Conservation (phyloP, 495 filamentous ascomycete species). For the Bacidia gigantensis region DNA sequence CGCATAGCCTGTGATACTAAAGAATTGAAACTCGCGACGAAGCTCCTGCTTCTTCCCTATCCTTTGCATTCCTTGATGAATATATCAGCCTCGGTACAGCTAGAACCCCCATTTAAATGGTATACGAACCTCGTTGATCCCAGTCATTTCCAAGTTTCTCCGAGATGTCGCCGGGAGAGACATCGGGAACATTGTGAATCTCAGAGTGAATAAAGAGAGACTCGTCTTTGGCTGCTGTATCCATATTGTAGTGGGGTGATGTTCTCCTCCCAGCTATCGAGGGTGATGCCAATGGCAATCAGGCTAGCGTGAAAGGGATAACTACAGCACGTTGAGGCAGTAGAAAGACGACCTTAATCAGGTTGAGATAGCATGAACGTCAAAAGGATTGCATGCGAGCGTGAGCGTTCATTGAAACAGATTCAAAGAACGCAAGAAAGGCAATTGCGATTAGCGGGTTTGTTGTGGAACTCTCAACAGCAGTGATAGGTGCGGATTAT, state of each 20-base stretch:
- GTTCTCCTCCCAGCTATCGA: too few relatives aligned
- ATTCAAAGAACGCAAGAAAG: too few relatives aligned
- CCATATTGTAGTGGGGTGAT: too few relatives aligned
- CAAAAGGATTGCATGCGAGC: conserved; percentile 4
- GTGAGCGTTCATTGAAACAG: background rate
- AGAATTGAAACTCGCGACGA: conserved; percentile 16
- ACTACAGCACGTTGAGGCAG: background rate
- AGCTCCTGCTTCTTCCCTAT: conserved; percentile 17
- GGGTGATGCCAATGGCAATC: conserved; percentile 1
- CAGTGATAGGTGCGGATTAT: too few relatives aligned
- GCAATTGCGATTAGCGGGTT: too few relatives aligned
- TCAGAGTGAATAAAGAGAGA: conserved; percentile 7
- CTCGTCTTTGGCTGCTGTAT: conserved; percentile 3
- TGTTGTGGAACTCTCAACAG: too few relatives aligned
- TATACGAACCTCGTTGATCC: conserved; percentile 11
- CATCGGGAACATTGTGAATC: conserved; percentile 9
- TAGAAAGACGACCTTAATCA: background rate
- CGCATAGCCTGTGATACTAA: conserved; percentile 16
- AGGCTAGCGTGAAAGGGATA: conserved; percentile 7
- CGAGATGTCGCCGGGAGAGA: conserved; percentile 11
- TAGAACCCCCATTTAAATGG: too few relatives aligned
- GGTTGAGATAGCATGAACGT: conserved; percentile 1
- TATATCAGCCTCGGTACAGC: too few relatives aligned
- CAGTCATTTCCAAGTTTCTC: conserved; percentile 13
- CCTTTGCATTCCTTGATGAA: conserved; percentile 10